Evolutionary conservation across 2,329 filamentous ascomycete species (phyloP).

Genomic region (Cephalotrichum gorgonifer): DNA sequence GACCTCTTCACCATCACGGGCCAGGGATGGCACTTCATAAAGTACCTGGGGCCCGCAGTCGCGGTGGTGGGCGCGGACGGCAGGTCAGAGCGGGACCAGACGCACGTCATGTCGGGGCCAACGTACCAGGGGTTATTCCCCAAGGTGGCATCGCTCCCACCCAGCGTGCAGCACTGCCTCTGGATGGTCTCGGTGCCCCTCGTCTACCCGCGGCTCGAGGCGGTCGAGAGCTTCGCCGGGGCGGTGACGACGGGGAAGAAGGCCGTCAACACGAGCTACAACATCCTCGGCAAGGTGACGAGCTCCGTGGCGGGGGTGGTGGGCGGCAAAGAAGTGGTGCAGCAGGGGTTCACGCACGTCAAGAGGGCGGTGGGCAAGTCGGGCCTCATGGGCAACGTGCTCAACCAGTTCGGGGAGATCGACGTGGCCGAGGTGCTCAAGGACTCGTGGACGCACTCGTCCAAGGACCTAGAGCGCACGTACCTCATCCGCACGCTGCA

Average conservation of each 20-base stretch:
- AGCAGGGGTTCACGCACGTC: conserved; percentile 84
- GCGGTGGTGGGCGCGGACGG: conserved; percentile 86
- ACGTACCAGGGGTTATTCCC: conserved; percentile 97
- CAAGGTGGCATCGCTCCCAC: conserved; percentile 81
- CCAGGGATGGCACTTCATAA: conserved; percentile 98
- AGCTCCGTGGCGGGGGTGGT: conserved; percentile 93
- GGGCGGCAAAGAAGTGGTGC: conserved; percentile 85
- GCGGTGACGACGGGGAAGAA: conserved; percentile 94
- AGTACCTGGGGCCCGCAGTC: conserved; percentile 85
- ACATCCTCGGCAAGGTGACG: conserved; percentile 88
- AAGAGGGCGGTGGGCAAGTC: conserved; percentile 96
- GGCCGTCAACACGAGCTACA: conserved; percentile 92
- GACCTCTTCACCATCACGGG: conserved; percentile 96
- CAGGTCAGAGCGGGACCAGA: conserved; percentile 80
- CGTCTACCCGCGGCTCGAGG: conserved; percentile 83
- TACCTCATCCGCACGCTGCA: conserved; percentile 94
- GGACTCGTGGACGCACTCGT: conserved; percentile 97
- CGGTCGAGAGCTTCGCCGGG: conserved; percentile 81
- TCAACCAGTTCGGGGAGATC: conserved; percentile 94
- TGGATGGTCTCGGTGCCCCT: conserved; percentile 92
- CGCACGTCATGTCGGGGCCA: conserved; percentile 87
- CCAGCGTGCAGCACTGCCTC: conserved; percentile 90
- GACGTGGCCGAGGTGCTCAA: conserved; percentile 89
- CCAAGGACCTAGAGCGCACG: conserved; percentile 92
- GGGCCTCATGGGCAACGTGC: conserved; percentile 87